A percentile compares a stretch with the other conserved stretches of the same genome.
phyloP scores from a whole-genome alignment of 2,329 filamentous ascomycete species.

The Triangularia setosa region DNA sequence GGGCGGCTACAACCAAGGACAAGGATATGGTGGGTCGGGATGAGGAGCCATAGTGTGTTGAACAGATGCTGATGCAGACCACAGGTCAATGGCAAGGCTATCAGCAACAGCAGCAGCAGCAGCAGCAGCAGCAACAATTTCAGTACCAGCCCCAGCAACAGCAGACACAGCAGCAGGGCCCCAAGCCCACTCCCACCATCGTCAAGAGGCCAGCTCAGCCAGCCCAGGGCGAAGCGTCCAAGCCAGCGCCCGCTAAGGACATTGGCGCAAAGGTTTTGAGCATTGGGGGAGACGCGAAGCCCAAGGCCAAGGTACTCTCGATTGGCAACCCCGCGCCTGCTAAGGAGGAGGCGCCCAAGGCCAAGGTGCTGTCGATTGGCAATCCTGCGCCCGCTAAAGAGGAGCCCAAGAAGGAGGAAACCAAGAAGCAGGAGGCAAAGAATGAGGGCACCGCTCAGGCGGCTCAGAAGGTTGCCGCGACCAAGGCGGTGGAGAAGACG shows the following conservation, averaged over 20 bases:
- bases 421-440: conserved; percentile 44
- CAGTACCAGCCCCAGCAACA: conserved; percentile 43
- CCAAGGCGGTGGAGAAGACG: conserved; percentile 89
- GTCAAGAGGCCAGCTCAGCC: conserved; percentile 55
- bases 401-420: conserved; percentile 47
- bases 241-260: conserved; percentile 48
- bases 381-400: conserved; percentile 50
- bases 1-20: conserved; percentile 46
- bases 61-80: conserved; percentile 13
- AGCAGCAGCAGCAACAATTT: conserved; percentile 33
- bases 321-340: conserved; percentile 59
- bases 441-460: conserved; percentile 55
- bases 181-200: conserved; percentile 43
- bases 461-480: conserved; percentile 77
- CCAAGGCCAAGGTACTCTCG: conserved; percentile 68
- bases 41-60: background rate
- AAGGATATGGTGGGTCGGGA: conserved; percentile 39
- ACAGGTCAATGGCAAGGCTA: conserved; percentile 48
- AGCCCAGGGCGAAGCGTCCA: conserved; percentile 34
- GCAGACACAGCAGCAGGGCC: conserved; percentile 35
- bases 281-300: conserved; percentile 54
- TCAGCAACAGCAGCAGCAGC: conserved; percentile 45
- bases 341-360: conserved; percentile 48
- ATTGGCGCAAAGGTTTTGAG: conserved; percentile 59
- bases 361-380: conserved; percentile 67